phyloP scores from a whole-genome alignment of 2,329 filamentous ascomycete genomes.

The Botrytis pseudocinerea region DNA sequence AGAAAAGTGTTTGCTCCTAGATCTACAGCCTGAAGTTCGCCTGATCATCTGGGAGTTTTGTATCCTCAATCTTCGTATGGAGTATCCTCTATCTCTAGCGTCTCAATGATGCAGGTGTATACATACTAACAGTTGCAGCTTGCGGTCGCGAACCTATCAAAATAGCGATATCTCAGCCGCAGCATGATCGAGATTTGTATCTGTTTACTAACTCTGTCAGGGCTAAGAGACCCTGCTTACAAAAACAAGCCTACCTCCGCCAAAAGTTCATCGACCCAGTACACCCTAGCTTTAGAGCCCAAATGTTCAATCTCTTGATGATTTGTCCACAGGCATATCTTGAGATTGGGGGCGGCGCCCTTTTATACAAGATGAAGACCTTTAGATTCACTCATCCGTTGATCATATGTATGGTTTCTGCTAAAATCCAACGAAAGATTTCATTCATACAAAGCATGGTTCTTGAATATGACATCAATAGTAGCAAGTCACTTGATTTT shows the following conservation, averaged over 20 bases:
- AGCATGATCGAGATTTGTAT: neutral
- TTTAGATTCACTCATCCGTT: neutral
- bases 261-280: neutral
- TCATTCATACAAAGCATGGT: neutral
- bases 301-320: neutral
- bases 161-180: neutral
- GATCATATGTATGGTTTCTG: neutral
- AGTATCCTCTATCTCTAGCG: neutral
- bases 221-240: neutral
- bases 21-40: neutral
- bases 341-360: neutral
- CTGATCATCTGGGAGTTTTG: neutral
- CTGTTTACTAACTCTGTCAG: no score
- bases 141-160: neutral
- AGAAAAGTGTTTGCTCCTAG: neutral
- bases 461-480: neutral
- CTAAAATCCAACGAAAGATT: neutral
- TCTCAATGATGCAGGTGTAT: neutral
- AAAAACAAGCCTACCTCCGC: neutral
- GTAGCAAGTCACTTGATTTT: no score
- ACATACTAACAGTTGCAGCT: neutral
- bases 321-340: conserved; percentile 12
- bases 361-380: neutral
- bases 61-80: neutral
- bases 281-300: neutral